Evolutionary conservation across 1,139 yeast species (phyloP), one percentile per base, ranked within the genome.

Genomic region (Sugiyamaella grinbergsii): DNA sequence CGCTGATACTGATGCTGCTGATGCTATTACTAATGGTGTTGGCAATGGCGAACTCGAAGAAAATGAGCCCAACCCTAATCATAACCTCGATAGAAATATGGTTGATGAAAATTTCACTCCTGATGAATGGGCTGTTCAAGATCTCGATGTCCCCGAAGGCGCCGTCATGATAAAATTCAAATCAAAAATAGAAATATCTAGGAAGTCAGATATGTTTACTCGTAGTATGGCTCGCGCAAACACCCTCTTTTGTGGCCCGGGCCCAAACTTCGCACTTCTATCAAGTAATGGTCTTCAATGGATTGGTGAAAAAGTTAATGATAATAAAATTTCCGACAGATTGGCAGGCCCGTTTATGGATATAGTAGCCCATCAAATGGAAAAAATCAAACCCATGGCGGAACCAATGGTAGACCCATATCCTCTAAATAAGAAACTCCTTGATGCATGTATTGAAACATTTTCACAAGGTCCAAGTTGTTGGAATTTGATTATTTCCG

Each of bases 241-340:
- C 15, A 47, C 53, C n/a, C 53, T 56, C 29, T 47, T 59, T 22
- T 52, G 56, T 43, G 47, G 60, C 13, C 52, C 58, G 32, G 57
- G 50, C 54, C 64, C 74, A 0, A 62, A 73, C 0, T 66, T 75
- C 42, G 69, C 77, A 0, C 58, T 75, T 6, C 65, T 76, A 41
- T 69, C 77, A 4, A 62, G 68, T 2, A 55, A 58, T 26, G 80
- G 80, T 5, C 48, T 75, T 22, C 61, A 63, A 38, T 74, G 79
- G 77, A 59, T 76, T 13, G 61, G 66, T 6, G 65, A 61, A 11
- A 66, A 63, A 42, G 54, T 71, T n/a, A 69, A 70, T 26, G 68
- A 70, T 48, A 59, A 61, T 13, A 41, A 47, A 2, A 34, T 66
- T 18, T 59, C 62, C 13, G 56, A 54, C n/a, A 55, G 56, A 6